These are phyloP conservation scores for Penicillium olsonii DNA, from an alignment of 2,329 filamentous ascomycete species.

Conservation along the genomic window DNA sequence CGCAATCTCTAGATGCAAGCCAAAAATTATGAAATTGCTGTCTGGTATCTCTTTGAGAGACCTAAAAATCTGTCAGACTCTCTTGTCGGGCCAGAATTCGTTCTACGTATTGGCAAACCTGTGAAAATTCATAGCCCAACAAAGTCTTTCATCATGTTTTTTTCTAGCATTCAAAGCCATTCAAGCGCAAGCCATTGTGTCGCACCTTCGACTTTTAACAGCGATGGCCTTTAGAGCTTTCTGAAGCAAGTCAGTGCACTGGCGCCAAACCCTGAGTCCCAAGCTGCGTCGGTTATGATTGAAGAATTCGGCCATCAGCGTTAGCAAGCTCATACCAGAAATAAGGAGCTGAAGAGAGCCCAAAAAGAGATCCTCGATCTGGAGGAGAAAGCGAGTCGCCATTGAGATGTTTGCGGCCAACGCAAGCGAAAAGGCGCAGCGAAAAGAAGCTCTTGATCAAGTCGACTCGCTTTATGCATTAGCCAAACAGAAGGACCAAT, in stretches of 20 bases:
- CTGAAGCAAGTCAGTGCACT: slow-evolving; percentile 2
- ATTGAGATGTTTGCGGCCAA: not conserved
- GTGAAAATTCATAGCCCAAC: not conserved
- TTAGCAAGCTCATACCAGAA: not conserved
- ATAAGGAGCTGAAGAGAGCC: slow-evolving; percentile 3
- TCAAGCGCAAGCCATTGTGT: not conserved
- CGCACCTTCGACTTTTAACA: not conserved
- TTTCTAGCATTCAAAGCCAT: not conserved
- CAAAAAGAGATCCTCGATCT: not conserved
- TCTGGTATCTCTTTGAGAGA: not conserved
- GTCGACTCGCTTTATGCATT: not conserved
- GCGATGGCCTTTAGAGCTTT: slow-evolving; percentile 1
- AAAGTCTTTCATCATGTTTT: not conserved
- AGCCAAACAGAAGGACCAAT: not conserved
- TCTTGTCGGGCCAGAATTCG: not conserved
- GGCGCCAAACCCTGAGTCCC: not conserved
- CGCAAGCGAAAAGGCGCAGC: slow-evolving; percentile 1
- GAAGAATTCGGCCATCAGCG: not conserved
- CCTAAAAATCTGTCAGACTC: not conserved
- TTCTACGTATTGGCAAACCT: not conserved
- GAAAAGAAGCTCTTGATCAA: slow-evolving; percentile 1
- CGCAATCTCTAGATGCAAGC: not conserved
- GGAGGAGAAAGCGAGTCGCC: slow-evolving; percentile 3
- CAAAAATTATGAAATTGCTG: not conserved
- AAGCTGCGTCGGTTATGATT: not conserved